phyloP scores from a whole-genome alignment of 306 rosid species.

The Acacia melanoxylon region DNA sequence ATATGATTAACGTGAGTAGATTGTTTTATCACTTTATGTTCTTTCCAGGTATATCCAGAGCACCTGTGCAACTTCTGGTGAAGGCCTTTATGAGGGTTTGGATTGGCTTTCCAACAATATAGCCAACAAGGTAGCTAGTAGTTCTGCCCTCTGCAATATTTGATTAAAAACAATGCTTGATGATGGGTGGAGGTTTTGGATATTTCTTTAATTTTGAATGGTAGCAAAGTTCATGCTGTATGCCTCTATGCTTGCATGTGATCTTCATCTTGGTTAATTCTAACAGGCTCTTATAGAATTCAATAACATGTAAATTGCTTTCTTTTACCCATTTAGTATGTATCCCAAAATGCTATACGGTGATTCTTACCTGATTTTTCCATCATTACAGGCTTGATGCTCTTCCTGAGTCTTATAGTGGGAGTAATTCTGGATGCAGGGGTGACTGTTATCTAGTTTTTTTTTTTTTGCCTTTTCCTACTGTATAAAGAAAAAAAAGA shows the following conservation, averaged over 20 bases:
- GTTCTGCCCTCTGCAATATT: neutral
- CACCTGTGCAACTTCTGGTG: conserved; percentile 99
- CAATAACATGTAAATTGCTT: neutral
- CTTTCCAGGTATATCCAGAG: conserved; percentile 97
- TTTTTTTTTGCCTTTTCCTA: neutral
- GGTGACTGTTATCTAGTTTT: conserved; percentile 87
- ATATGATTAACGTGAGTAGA: neutral
- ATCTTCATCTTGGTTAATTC: conserved; percentile 2
- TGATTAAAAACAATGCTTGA: neutral
- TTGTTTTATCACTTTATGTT: neutral
- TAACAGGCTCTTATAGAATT: neutral
- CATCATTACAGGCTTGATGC: conserved; percentile 61
- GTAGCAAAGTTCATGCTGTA: conserved; percentile 1
- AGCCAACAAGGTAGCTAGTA: conserved; percentile 78
- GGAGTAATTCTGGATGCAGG: conserved; percentile 91
- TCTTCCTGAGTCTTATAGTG: conserved; percentile 44
- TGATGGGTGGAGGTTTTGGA: neutral
- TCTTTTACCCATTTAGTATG: neutral
- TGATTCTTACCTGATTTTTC: neutral
- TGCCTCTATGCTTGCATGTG: neutral
- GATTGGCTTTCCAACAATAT: conserved; percentile 99
- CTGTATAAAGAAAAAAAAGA: neutral
- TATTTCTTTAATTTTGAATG: conserved; percentile 11
- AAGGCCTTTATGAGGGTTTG: conserved; percentile 96
- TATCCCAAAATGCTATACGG: neutral